These are phyloP conservation scores for Rubia peregrina DNA, from an alignment of 305 asterid species.

Conservation along the genomic window DNA sequence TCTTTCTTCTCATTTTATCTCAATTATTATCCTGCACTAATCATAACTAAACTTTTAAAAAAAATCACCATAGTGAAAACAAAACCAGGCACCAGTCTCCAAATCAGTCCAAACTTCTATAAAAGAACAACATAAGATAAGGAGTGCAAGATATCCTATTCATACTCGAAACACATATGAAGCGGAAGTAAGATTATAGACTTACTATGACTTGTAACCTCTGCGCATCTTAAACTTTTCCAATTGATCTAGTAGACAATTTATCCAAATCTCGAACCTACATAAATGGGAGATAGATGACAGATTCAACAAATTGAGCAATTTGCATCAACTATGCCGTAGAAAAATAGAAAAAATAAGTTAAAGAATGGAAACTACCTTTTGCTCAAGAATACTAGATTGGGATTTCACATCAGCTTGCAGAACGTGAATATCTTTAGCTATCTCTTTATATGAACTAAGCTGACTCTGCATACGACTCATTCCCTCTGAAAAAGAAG, in stretches of 20 bases:
- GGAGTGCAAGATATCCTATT: not conserved
- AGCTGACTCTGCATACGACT: constrained; percentile 81
- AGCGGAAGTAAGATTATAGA: constrained; percentile 10
- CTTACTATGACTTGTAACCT: constrained; percentile 70
- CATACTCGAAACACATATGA: not conserved
- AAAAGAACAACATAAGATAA: constrained; percentile 1
- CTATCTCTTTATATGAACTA: constrained; percentile 69
- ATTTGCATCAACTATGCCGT: not conserved
- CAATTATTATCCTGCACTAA: not conserved
- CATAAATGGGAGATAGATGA: constrained; percentile 8
- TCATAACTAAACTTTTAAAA: not conserved
- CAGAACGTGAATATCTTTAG: constrained; percentile 65
- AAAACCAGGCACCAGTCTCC: not conserved
- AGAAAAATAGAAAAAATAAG: not conserved
- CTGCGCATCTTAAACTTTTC: constrained; percentile 57
- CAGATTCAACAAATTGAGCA: not conserved
- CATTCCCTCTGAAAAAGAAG: constrained; percentile 92
- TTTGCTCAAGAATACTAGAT: constrained; percentile 51
- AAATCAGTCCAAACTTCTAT: not conserved
- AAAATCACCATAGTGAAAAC: not conserved
- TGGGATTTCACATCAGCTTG: constrained; percentile 74
- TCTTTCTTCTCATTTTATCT: not conserved
- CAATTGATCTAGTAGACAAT: constrained; percentile 54
- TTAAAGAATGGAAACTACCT: constrained; percentile 36
- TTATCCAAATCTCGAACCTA: constrained; percentile 70